A percentile compares a stretch with the other conserved stretches of the same genome.
phyloP scores from a whole-genome alignment of 352 stramenopile species.

The Saprolegnia diclina region DNA sequence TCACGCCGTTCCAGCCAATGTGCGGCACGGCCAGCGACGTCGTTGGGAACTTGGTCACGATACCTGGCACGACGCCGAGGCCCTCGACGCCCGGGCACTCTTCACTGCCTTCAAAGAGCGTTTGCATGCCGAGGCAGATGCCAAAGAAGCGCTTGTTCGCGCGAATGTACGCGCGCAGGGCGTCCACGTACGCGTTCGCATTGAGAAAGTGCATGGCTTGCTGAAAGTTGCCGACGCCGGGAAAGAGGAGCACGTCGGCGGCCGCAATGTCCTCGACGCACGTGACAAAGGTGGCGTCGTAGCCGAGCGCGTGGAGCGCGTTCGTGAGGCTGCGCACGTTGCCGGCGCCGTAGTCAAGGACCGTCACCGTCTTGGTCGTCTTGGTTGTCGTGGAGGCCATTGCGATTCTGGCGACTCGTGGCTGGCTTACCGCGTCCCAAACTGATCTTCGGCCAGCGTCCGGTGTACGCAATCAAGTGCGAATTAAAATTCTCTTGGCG shows the following conservation, averaged over 20 bases:
- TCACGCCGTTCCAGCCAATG: conserved; percentile 98
- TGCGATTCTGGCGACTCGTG: too few relatives aligned
- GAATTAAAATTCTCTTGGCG: neutral
- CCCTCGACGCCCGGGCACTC: conserved; percentile 78
- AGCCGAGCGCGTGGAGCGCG: conserved; percentile 88
- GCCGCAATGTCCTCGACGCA: conserved; percentile 85
- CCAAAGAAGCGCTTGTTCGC: conserved; percentile 91
- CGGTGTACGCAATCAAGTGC: neutral
- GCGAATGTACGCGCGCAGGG: conserved; percentile 84
- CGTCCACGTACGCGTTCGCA: conserved; percentile 77
- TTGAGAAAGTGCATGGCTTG: conserved; percentile 91
- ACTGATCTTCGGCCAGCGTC: neutral
- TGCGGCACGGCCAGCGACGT: conserved; percentile 87
- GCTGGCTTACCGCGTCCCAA: neutral
- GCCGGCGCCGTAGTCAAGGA: conserved; percentile 98
- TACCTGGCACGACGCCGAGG: conserved; percentile 90
- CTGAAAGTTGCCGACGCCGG: conserved; percentile 75
- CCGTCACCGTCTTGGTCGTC: conserved; percentile 34
- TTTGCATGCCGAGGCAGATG: conserved; percentile 99
- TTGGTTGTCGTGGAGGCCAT: neutral
- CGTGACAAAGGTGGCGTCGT: conserved; percentile 83
- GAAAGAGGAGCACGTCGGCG: conserved; percentile 85
- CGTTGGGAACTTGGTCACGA: conserved; percentile 85
- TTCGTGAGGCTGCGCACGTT: conserved; percentile 98
- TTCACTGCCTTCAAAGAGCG: conserved; percentile 95